phyloP scores from a whole-genome alignment of 129 eudicot genomes.

The Flaveria ramosissima region DNA sequence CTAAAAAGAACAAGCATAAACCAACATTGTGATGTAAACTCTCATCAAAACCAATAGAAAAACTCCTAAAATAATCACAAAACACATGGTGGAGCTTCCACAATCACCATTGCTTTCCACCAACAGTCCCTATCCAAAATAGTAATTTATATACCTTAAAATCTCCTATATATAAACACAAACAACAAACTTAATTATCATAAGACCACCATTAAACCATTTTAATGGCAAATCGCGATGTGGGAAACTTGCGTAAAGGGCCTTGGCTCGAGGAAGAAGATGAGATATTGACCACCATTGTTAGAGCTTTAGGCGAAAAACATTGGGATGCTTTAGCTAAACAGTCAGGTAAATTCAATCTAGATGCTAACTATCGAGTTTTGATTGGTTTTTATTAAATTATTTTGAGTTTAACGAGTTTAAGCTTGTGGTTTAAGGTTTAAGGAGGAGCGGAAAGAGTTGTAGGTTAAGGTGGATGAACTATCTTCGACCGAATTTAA shows the following conservation, averaged over 20 bases:
- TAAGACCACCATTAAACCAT: slow-evolving; percentile 11
- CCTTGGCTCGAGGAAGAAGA: slow-evolving; percentile 87
- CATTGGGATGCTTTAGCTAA: slow-evolving; percentile 87
- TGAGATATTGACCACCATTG: slow-evolving; percentile 41
- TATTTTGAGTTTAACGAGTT: slow-evolving; percentile 13
- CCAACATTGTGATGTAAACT: slow-evolving; percentile 51
- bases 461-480: slow-evolving; percentile 81
- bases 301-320: slow-evolving; percentile 59
- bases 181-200: slow-evolving; percentile 16
- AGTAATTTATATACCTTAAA: slow-evolving; percentile 10
- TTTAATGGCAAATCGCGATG: slow-evolving; percentile 30
- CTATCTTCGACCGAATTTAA: slow-evolving; percentile 70
- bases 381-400: not conserved
- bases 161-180: slow-evolving; percentile 36
- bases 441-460: slow-evolving; percentile 81
- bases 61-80: slow-evolving; percentile 24
- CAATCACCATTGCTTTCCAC: slow-evolving; percentile 57
- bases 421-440: slow-evolving; percentile 40
- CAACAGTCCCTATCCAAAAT: slow-evolving; percentile 37
- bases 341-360: slow-evolving; percentile 55
- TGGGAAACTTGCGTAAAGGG: slow-evolving; percentile 60
- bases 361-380: not conserved
- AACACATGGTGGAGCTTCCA: slow-evolving; percentile 57
- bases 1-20: slow-evolving; percentile 35
- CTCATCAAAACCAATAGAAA: slow-evolving; percentile 42